Percentiles rank a stretch among this genome's conserved stretches.
These are phyloP conservation scores for Cytospora piceicola DNA, from an alignment of 2,329 filamentous ascomycete genomes.

Conservation along the genomic window DNA sequence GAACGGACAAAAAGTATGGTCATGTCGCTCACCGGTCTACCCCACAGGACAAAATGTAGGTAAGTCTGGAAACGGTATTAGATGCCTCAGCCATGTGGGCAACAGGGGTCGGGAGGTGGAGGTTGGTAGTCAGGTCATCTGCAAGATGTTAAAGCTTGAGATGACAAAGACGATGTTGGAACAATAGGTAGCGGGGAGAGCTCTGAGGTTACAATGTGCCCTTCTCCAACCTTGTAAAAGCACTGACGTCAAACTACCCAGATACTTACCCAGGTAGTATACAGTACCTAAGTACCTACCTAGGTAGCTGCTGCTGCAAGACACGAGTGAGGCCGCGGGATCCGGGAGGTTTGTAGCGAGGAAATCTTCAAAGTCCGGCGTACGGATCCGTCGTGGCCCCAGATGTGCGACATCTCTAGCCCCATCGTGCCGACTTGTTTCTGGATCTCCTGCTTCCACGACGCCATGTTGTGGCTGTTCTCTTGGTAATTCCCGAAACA, in stretches of 20 bases:
- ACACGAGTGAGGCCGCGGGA: neutral
- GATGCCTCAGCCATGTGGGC: conserved; percentile 11
- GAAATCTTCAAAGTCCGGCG: neutral
- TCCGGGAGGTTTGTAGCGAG: conserved; percentile 3
- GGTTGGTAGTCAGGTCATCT: neutral
- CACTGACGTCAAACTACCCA: neutral
- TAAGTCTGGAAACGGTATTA: neutral
- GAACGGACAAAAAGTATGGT: neutral
- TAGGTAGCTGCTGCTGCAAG: too few species aligned
- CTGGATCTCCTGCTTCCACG: conserved; percentile 1
- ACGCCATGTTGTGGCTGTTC: neutral
- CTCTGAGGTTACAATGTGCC: neutral
- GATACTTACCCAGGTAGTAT: too few species aligned
- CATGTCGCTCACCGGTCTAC: neutral
- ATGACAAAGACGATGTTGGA: neutral
- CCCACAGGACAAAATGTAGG: neutral
- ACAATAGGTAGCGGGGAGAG: neutral
- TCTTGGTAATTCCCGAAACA: conserved; percentile 8
- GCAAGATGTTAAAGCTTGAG: neutral
- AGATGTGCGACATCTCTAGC: neutral
- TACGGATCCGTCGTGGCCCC: neutral
- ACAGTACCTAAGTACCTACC: too few species aligned
- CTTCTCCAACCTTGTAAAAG: neutral
- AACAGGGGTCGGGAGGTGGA: conserved; percentile 20
- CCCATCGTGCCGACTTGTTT: neutral